Evolutionary conservation across 2,329 filamentous ascomycete species (phyloP).

Genomic region (Scedosporium dehoogii): DNA sequence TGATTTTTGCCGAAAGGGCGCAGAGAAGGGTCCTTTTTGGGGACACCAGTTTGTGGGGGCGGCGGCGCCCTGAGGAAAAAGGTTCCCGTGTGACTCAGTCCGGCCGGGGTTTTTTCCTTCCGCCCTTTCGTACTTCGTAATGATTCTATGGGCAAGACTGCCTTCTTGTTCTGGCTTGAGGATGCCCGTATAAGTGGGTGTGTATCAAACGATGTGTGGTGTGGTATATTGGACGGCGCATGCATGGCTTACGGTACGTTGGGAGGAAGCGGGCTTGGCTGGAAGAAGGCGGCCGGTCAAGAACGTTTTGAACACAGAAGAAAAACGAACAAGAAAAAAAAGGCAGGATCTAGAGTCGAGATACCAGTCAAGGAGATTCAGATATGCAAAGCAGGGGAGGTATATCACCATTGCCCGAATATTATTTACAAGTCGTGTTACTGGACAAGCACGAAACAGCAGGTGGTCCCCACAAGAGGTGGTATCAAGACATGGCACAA

Average conservation of each 20-base stretch:
- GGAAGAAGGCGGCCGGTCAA: not conserved
- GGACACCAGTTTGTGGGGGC: not conserved
- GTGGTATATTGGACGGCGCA: not conserved
- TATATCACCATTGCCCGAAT: not conserved
- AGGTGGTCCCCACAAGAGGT: not conserved
- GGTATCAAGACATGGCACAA: not conserved
- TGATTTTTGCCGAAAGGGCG: not conserved
- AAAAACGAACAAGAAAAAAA: too few relatives aligned
- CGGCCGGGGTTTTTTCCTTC: not conserved
- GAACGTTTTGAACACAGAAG: not conserved
- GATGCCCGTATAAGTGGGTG: not conserved
- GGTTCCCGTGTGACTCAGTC: not conserved
- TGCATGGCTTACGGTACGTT: constrained; percentile 1
- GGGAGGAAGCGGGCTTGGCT: not conserved
- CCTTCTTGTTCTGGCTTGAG: too few relatives aligned
- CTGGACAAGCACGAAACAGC: not conserved
- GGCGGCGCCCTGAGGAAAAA: too few relatives aligned
- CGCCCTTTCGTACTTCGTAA: too few relatives aligned
- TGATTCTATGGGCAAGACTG: too few relatives aligned
- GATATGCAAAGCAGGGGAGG: not conserved
- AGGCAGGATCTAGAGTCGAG: too few relatives aligned
- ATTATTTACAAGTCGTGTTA: not conserved
- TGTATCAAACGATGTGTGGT: not conserved
- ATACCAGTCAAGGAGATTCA: not conserved
- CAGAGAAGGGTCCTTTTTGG: not conserved